Percentiles rank a stretch among this genome's conserved stretches.
These are phyloP conservation scores for Skeletonema costatum DNA, from an alignment of 108 stramenopile genomes.

Conservation along the genomic window DNA sequence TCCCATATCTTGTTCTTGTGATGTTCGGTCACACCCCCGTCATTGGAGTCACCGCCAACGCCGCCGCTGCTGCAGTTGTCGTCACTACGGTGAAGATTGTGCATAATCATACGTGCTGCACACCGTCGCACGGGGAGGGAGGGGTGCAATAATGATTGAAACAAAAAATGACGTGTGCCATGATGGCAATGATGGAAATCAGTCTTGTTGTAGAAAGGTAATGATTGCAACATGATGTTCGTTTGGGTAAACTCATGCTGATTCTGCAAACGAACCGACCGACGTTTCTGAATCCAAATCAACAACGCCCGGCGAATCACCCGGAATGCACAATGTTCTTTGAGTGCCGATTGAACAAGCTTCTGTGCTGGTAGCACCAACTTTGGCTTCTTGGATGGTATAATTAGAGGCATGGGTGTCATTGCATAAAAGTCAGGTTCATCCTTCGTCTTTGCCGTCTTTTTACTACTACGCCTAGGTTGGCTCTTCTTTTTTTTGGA, in stretches of 20 bases:
- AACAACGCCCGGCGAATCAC: slow-evolving; percentile 23
- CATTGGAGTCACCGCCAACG: not conserved
- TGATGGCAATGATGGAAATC: slow-evolving; percentile 1
- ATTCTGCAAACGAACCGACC: not conserved
- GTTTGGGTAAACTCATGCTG: not conserved
- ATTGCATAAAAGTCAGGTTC: slow-evolving; percentile 9
- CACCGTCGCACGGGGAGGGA: slow-evolving; percentile 26
- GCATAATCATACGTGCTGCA: slow-evolving; percentile 28
- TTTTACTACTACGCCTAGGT: not conserved
- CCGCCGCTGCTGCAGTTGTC: too few species aligned
- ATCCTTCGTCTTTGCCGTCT: not conserved
- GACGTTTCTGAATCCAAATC: slow-evolving; percentile 7
- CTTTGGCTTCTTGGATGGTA: not conserved
- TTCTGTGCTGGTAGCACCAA: slow-evolving; percentile 5
- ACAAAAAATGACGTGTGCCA: slow-evolving; percentile 42
- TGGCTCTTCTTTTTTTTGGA: not conserved
- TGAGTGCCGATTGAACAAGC: slow-evolving; percentile 22
- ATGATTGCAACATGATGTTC: not conserved
- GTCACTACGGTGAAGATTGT: slow-evolving; percentile 14
- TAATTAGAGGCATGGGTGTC: slow-evolving; percentile 12
- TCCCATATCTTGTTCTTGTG: not conserved
- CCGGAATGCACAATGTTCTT: slow-evolving; percentile 23
- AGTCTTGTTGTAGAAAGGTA: not conserved
- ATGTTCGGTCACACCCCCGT: not conserved
- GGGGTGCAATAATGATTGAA: slow-evolving; percentile 36